Conservation (phyloP, 75 land plant species). For the Cupressus sempervirens region DNA sequence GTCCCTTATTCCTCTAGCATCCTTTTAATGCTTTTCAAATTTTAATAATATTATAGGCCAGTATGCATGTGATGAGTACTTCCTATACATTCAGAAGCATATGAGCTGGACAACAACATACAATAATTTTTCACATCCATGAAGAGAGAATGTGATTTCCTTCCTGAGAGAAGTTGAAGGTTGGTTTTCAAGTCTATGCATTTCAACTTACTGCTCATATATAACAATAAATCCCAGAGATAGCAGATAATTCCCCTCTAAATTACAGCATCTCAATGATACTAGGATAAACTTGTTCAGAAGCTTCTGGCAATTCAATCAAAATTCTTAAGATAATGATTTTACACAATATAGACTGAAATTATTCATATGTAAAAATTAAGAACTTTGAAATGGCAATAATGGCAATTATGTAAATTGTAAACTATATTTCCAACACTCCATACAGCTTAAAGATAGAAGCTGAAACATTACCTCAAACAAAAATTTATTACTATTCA, state of each 20-base stretch:
- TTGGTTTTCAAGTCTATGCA: neutral
- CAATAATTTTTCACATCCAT: neutral
- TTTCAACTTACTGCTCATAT: neutral
- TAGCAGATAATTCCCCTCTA: neutral
- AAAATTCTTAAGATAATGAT: neutral
- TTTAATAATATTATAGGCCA: neutral
- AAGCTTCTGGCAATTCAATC: neutral
- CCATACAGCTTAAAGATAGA: neutral
- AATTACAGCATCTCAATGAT: neutral
- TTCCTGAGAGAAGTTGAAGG: neutral
- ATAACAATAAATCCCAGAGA: neutral
- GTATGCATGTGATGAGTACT: neutral
- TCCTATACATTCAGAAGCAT: neutral
- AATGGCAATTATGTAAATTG: neutral
- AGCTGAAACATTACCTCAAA: neutral
- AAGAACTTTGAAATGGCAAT: neutral
- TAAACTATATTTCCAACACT: neutral
- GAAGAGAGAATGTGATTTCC: neutral
- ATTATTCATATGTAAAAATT: neutral
- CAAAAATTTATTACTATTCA: neutral
- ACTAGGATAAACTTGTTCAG: neutral
- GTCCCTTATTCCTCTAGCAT: neutral
- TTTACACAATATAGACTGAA: neutral
- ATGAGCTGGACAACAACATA: neutral
- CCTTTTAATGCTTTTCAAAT: neutral